phyloP scores from a whole-genome alignment of 805 yeast species.

The Teunomyces atbi region DNA sequence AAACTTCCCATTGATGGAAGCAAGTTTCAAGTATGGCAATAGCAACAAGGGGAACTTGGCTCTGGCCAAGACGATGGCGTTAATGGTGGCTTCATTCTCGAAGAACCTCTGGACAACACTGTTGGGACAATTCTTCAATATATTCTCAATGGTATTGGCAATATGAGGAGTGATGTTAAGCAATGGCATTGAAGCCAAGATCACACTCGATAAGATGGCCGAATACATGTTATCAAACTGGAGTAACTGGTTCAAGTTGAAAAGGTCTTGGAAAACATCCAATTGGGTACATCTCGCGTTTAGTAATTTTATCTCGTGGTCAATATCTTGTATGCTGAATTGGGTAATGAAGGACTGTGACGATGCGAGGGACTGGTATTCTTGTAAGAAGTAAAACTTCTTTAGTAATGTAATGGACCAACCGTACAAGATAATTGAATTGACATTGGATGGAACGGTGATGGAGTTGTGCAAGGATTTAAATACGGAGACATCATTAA shows the following conservation, averaged over 20 bases:
- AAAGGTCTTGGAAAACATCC: conserved; percentile 47
- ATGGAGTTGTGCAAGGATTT: conserved; percentile 41
- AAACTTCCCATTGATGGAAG: conserved; percentile 61
- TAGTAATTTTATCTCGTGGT: conserved; percentile 26
- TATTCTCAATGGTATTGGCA: conserved; percentile 40
- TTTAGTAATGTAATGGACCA: conserved; percentile 66
- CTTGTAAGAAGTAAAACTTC: conserved; percentile 46
- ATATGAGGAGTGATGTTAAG: conserved; percentile 45
- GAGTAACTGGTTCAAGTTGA: conserved; percentile 39
- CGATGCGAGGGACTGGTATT: conserved; percentile 22
- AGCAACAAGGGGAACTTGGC: conserved; percentile 74
- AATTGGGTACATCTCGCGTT: conserved; percentile 38
- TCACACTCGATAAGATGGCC: conserved; percentile 46
- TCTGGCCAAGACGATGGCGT: conserved; percentile 51
- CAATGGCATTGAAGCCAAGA: conserved; percentile 48
- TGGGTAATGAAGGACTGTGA: conserved; percentile 3
- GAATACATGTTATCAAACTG: conserved; percentile 51
- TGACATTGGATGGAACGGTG: conserved; percentile 30
- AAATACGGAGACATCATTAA: conserved; percentile 35
- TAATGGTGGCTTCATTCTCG: conserved; percentile 40
- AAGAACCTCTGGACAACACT: conserved; percentile 46
- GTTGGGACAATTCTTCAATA: conserved; percentile 46
- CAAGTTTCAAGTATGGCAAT: conserved; percentile 57
- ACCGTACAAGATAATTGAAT: conserved; percentile 55
- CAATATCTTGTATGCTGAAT: conserved; percentile 11